These are phyloP conservation scores for Alternaria tenuissima DNA, from an alignment of 2,329 filamentous ascomycete species.

Conservation along the genomic window DNA sequence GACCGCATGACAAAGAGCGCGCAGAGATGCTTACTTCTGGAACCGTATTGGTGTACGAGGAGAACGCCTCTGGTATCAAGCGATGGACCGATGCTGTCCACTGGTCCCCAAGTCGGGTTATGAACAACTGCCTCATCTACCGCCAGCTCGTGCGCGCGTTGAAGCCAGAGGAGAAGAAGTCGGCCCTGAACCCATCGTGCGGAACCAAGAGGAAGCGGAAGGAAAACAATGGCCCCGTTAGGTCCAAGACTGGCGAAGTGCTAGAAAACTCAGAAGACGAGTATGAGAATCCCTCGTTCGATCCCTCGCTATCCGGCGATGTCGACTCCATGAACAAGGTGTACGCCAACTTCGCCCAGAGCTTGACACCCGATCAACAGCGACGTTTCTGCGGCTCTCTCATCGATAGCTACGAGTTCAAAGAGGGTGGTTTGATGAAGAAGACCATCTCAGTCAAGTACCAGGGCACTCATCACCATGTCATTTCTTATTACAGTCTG, in stretches of 20 bases:
- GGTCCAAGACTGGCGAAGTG: conserved; percentile 43
- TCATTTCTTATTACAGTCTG: conserved; percentile 88
- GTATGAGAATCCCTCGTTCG: conserved; percentile 41
- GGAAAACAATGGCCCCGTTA: conserved; percentile 35
- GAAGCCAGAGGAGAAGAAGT: conserved; percentile 50
- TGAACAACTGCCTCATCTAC: conserved; percentile 86
- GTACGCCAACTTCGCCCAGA: conserved; percentile 50
- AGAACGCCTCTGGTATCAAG: conserved; percentile 89
- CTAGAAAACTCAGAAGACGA: conserved; percentile 44
- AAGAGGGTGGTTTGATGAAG: conserved; percentile 82
- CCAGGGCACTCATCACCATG: conserved; percentile 78
- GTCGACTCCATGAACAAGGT: conserved; percentile 42
- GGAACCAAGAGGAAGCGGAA: conserved; percentile 50
- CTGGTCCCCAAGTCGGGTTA: conserved; percentile 88
- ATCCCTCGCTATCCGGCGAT: conserved; percentile 31
- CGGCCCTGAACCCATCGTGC: conserved; percentile 47
- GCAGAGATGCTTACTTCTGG: conserved; percentile 80
- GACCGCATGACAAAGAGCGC: conserved; percentile 87
- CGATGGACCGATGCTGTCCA: conserved; percentile 91
- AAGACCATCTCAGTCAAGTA: conserved; percentile 88
- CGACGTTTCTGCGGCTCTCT: conserved; percentile 79
- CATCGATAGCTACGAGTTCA: conserved; percentile 90
- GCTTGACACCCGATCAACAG: conserved; percentile 58
- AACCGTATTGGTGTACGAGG: conserved; percentile 90
- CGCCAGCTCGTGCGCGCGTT: conserved; percentile 68